These are phyloP conservation scores for Pseudonectria buxi DNA, from an alignment of 2,329 filamentous ascomycete species.

Conservation along the genomic window DNA sequence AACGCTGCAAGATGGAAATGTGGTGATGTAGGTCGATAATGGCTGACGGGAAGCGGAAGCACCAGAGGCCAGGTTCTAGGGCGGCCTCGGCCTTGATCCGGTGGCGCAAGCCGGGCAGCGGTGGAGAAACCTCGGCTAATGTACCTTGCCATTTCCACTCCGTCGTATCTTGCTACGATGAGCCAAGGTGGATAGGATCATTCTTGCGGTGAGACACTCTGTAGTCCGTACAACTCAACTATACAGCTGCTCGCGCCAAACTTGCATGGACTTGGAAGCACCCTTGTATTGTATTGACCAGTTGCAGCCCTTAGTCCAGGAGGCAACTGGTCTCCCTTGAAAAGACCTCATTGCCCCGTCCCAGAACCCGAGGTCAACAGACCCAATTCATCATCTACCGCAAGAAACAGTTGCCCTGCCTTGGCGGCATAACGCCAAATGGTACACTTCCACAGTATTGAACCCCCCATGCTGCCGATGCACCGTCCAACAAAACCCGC, in stretches of 20 bases:
- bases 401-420: slow-evolving; percentile 23
- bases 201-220: neutral
- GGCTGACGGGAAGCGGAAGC: too few species aligned
- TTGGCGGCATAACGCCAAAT: slow-evolving; percentile 27
- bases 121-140: slow-evolving; percentile 30
- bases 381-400: slow-evolving; percentile 24
- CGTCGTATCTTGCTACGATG: too few species aligned
- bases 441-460: slow-evolving; percentile 15
- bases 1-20: slow-evolving; percentile 4
- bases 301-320: slow-evolving; percentile 17
- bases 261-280: slow-evolving; percentile 19
- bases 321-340: slow-evolving; percentile 20
- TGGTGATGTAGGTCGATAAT: slow-evolving; percentile 4
- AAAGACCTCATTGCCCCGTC: slow-evolving; percentile 24
- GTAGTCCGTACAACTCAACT: neutral
- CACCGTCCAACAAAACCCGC: slow-evolving; percentile 3
- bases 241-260: neutral
- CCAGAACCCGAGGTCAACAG: slow-evolving; percentile 21
- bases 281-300: slow-evolving; percentile 16
- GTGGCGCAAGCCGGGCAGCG: slow-evolving; percentile 1
- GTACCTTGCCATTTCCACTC: too few species aligned
- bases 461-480: slow-evolving; percentile 10
- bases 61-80: slow-evolving; percentile 6
- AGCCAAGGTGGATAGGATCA: neutral
- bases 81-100: slow-evolving; percentile 3